Evolutionary conservation across 306 rosid species (phyloP), one percentile per base, ranked within the genome.

Genomic region (Vigna mungo): DNA sequence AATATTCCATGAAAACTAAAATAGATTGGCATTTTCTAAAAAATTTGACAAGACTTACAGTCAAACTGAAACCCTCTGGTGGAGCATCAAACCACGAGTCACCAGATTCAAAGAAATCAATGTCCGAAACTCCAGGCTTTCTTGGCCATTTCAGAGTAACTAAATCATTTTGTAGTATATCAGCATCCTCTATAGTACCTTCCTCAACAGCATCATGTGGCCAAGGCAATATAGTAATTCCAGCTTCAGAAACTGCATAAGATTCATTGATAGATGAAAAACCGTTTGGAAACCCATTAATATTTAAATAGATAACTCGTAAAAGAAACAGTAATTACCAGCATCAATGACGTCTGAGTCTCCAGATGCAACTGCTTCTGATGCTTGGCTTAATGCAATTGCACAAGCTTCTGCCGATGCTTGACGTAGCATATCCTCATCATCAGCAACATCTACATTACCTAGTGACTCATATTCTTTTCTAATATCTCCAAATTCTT

Each of bases 401-500:
- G 96, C 97, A 86, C 97, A 92, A 25, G 92, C 97, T 87, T 95
- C 97, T 14, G 97, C 99, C 8, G 90, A 90, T 63, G 87, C 81
- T 67, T 65, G 44, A 47, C 88, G 87, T 32, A 86, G 64, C 48
- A 27, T 63, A 51, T 64, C 84, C 79, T 87, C 96, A 58, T 83
- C 80, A 63, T 73, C 85, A 64, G 23, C 53, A 34, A 39, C 71
- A 62, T 72, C 58, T 15, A 46, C 62, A 27, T 79, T 63, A 10
- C 68, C 83, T 7, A 62, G 74, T 13, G 60, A 52, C 7, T 75
- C 83, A 79, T 68, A 66, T 62, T 51, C 68, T 9, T 54, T 55
- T 67, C 53, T 82, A 39, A 44, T 18, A 51, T 84, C 83, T 17
- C 80, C 87, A 69, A 82, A 67, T 51, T 86, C 86, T 74, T 88